Conservation (phyloP, 208 protist species). For the Strigomonas culicis region DNA sequence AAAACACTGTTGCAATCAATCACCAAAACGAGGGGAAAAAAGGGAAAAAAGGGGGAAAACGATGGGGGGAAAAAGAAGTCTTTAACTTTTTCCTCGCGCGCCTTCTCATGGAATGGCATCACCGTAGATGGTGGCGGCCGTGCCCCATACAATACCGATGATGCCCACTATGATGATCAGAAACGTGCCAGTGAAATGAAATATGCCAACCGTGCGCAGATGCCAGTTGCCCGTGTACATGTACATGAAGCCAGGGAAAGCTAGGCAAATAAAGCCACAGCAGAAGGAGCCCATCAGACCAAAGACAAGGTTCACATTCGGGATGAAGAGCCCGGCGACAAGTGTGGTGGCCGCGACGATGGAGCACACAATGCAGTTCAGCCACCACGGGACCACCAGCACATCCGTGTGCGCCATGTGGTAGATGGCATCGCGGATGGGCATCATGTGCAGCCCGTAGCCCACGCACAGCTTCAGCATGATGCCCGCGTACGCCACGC, state of each 20-base stretch:
- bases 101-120: slow-evolving; percentile 21
- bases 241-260: slow-evolving; percentile 64
- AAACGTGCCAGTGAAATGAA: slow-evolving; percentile 55
- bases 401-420: slow-evolving; percentile 40
- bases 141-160: slow-evolving; percentile 68
- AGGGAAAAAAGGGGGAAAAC: too few relatives aligned
- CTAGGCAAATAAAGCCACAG: slow-evolving; percentile 64
- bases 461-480: slow-evolving; percentile 72
- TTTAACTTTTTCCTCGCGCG: too few relatives aligned
- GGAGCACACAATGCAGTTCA: slow-evolving; percentile 38
- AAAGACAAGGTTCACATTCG: slow-evolving; percentile 63
- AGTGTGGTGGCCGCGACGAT: slow-evolving; percentile 32
- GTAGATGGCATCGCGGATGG: slow-evolving; percentile 58
- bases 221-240: slow-evolving; percentile 64
- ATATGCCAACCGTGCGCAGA: slow-evolving; percentile 29
- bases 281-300: slow-evolving; percentile 63
- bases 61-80: not conserved
- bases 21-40: too few relatives aligned
- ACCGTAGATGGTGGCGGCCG: slow-evolving; percentile 46
- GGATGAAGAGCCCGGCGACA: slow-evolving; percentile 68
- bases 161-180: slow-evolving; percentile 56
- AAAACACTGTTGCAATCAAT: too few relatives aligned
- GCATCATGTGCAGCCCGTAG: slow-evolving; percentile 61
- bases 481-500: slow-evolving; percentile 50
- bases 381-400: slow-evolving; percentile 37